Evolutionary conservation across 106 monocot genomes (phyloP).

Genomic region (Dioscorea dumetorum): DNA sequence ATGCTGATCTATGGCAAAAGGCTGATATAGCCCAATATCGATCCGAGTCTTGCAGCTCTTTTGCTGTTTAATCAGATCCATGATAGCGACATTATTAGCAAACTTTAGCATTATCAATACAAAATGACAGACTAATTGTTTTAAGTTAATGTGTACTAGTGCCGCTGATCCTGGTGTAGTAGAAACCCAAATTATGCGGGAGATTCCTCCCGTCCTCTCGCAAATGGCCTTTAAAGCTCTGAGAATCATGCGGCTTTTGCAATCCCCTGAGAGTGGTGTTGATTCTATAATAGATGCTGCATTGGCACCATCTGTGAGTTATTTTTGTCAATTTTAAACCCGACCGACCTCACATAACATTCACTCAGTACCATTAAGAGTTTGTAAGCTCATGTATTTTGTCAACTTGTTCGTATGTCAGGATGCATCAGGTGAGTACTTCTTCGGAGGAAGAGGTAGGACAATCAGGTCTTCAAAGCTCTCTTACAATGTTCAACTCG

Average conservation of each 20-base stretch:
- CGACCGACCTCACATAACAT: too few species aligned
- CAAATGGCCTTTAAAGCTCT: conserved; percentile 48
- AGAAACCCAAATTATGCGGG: conserved; percentile 73
- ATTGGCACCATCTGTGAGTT: conserved; percentile 72
- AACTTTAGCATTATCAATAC: background rate
- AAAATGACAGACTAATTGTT: background rate
- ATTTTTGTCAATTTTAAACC: too few species aligned
- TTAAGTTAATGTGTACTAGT: conserved; percentile 19
- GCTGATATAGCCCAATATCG: too few species aligned
- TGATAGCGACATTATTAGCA: background rate
- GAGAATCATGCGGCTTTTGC: conserved; percentile 32
- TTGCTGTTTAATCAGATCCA: background rate
- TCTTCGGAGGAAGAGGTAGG: conserved; percentile 79
- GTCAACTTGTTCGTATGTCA: background rate
- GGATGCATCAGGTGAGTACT: conserved; percentile 76
- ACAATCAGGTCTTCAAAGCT: conserved; percentile 61
- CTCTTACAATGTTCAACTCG: conserved; percentile 52
- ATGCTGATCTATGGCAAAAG: too few species aligned
- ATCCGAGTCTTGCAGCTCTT: too few species aligned
- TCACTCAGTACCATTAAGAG: too few species aligned
- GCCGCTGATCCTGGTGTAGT: conserved; percentile 87
- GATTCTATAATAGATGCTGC: conserved; percentile 73
- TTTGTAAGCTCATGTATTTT: too few species aligned
- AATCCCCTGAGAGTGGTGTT: conserved; percentile 54
- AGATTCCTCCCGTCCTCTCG: conserved; percentile 62